These are phyloP conservation scores for Mycosphaerella sp. DNA, from an alignment of 2,329 filamentous ascomycete species.

Conservation along the genomic window DNA sequence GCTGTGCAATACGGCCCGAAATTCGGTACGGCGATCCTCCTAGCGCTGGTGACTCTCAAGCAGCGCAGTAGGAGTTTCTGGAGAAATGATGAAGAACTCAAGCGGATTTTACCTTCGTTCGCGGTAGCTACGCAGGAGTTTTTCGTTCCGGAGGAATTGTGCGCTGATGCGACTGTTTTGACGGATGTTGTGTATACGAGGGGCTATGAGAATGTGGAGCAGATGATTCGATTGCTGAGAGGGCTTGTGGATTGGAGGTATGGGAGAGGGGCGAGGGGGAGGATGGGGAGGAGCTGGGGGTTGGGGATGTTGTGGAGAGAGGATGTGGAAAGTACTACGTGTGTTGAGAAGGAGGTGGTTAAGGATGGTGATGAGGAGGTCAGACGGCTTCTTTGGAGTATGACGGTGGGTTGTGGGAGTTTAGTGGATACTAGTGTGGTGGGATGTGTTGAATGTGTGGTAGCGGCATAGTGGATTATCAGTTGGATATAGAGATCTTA, in stretches of 20 bases:
- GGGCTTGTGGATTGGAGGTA: slow-evolving; percentile 1
- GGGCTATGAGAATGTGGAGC: background rate
- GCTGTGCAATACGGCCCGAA: slow-evolving; percentile 3
- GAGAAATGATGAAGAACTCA: background rate
- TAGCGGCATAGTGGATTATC: no score
- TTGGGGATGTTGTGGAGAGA: no score
- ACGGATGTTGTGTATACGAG: background rate
- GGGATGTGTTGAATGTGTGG: no score
- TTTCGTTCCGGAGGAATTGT: background rate
- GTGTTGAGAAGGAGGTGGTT: no score
- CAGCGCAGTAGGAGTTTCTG: background rate
- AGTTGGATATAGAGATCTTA: no score
- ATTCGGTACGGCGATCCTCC: slow-evolving; percentile 3
- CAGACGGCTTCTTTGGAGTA: no score
- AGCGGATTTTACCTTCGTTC: background rate
- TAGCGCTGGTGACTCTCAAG: slow-evolving; percentile 2
- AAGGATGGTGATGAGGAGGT: no score
- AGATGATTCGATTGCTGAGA: slow-evolving; percentile 5
- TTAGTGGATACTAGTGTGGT: no score
- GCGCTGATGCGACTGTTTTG: background rate
- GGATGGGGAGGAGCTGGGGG: background rate
- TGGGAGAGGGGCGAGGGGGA: slow-evolving; percentile 1
- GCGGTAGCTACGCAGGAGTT: background rate
- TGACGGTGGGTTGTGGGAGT: no score
- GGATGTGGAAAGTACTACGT: no score